These are phyloP conservation scores for Candida sithepensis DNA, from an alignment of 805 yeast genomes.

Conservation along the genomic window DNA sequence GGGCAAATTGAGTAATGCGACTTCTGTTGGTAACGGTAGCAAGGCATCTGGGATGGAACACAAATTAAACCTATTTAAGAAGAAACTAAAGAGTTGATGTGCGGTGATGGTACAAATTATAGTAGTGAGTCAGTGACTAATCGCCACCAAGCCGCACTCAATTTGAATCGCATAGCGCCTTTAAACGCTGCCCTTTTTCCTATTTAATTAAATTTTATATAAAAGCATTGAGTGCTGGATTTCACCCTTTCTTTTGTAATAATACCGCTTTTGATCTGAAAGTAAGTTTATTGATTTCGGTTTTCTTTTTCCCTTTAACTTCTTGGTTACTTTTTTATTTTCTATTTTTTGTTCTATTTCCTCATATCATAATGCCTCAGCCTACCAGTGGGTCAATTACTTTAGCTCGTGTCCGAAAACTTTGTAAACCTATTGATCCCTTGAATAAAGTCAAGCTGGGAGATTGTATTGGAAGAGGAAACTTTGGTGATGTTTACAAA, in stretches of 20 bases:
- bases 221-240: too few relatives aligned
- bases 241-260: too few relatives aligned
- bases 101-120: not conserved
- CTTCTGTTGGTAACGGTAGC: not conserved
- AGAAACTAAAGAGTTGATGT: constrained; percentile 14
- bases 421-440: constrained; percentile 8
- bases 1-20: not conserved
- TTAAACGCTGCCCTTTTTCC: too few relatives aligned
- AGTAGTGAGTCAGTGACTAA: too few relatives aligned
- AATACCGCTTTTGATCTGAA: too few relatives aligned
- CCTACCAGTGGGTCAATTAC: not conserved
- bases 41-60: constrained; percentile 7
- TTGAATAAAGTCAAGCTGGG: constrained; percentile 30
- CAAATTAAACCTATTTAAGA: constrained; percentile 26
- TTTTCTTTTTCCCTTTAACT: too few relatives aligned
- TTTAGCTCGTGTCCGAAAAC: not conserved
- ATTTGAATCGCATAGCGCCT: too few relatives aligned
- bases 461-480: constrained; percentile 75
- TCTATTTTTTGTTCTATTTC: not conserved
- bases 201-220: too few relatives aligned
- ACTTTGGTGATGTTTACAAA: constrained; percentile 81
- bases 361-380: not conserved
- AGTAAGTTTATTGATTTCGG: too few relatives aligned
- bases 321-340: not conserved
- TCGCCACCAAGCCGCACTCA: too few relatives aligned